Percentiles rank a stretch among this genome's conserved stretches.
These are phyloP conservation scores for grape (Vitis vinifera) DNA, from an alignment of 164 flowering plant species.

Conservation along the genomic window ASM3070453v1 NC_081818.1:25259001-25259500, in stretches of 20 bases:
- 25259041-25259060: constrained; percentile 7
- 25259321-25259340: constrained; percentile 5
- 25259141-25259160: background rate
- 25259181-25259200: background rate
- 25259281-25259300: background rate
- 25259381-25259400: constrained; percentile 2
- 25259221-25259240: constrained; percentile 1
- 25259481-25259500: background rate
- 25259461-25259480: background rate
- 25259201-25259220: background rate
- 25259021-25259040: background rate
- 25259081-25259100: background rate
- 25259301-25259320: background rate
- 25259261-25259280: constrained; percentile 3
- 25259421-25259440: constrained; percentile 10
- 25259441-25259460: background rate
- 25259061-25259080: constrained; percentile 5
- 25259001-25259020: constrained; percentile 1
- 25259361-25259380: constrained; percentile 3
- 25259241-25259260: background rate
- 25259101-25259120: constrained; percentile 2
- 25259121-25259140: constrained; percentile 4
- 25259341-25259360: background rate
- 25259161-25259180: background rate
- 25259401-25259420: constrained; percentile 7